Conservation (phyloP, 352 stramenopile species). For the Phytopythium oedochilum region DNA sequence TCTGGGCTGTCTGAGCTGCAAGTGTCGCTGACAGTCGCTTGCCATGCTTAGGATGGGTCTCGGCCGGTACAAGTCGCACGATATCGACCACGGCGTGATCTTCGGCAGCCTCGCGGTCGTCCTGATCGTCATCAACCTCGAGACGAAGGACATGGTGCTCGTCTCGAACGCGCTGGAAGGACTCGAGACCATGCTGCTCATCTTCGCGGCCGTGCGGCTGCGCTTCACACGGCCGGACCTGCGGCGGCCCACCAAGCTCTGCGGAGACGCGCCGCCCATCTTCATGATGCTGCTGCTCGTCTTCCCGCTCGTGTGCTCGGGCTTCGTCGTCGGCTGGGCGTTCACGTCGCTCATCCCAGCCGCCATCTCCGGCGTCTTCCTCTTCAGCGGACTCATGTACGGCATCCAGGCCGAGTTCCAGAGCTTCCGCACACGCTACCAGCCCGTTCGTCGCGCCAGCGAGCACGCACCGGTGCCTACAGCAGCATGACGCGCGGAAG, state of each 20-base stretch:
- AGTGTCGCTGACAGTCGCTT: background rate
- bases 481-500: background rate
- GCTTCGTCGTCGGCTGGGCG: slow-evolving; percentile 28
- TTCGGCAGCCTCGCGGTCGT: slow-evolving; percentile 55
- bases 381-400: slow-evolving; percentile 53
- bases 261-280: slow-evolving; percentile 20
- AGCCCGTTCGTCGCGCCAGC: slow-evolving; percentile 6
- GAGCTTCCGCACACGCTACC: slow-evolving; percentile 26
- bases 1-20: background rate
- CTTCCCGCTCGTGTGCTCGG: slow-evolving; percentile 25
- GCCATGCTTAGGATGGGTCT: slow-evolving; percentile 22
- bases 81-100: slow-evolving; percentile 35
- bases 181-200: slow-evolving; percentile 35
- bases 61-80: slow-evolving; percentile 17
- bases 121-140: slow-evolving; percentile 48
- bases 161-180: slow-evolving; percentile 46
- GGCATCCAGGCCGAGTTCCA: slow-evolving; percentile 37
- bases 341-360: slow-evolving; percentile 39
- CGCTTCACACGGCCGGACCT: slow-evolving; percentile 31
- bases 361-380: slow-evolving; percentile 33
- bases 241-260: slow-evolving; percentile 37
- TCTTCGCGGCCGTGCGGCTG: slow-evolving; percentile 31
- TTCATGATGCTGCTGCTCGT: slow-evolving; percentile 31
- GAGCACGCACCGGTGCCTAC: background rate
- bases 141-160: slow-evolving; percentile 44